Conservation (phyloP, 257 asterid species). For the Salvia splendens region DNA sequence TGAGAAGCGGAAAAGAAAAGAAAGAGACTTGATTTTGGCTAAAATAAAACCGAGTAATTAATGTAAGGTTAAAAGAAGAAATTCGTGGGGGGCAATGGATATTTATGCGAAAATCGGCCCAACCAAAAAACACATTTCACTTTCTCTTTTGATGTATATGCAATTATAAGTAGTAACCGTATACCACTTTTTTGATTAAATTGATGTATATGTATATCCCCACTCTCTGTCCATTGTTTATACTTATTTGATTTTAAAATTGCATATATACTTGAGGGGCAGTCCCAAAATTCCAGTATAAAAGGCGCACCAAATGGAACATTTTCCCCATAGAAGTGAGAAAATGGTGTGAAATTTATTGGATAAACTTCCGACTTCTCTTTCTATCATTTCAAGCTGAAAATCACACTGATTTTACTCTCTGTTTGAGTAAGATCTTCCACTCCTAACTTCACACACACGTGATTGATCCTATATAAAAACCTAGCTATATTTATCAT, state of each 20-base stretch:
- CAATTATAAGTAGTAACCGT: slow-evolving; percentile 6
- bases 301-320: slow-evolving; percentile 36
- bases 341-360: background rate
- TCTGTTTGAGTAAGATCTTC: slow-evolving; percentile 34
- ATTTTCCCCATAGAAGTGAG: slow-evolving; percentile 18
- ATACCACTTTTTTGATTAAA: background rate
- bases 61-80: slow-evolving; percentile 6
- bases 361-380: background rate
- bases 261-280: background rate
- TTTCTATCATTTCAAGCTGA: slow-evolving; percentile 18
- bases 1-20: slow-evolving; percentile 41
- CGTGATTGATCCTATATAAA: slow-evolving; percentile 37
- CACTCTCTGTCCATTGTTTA: background rate
- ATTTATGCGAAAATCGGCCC: background rate
- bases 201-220: background rate
- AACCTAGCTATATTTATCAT: background rate
- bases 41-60: slow-evolving; percentile 4
- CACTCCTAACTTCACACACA: slow-evolving; percentile 41
- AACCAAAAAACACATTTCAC: slow-evolving; percentile 8
- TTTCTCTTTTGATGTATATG: slow-evolving; percentile 9
- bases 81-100: background rate
- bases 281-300: slow-evolving; percentile 29
- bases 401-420: slow-evolving; percentile 22
- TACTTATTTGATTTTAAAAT: background rate
- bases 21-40: slow-evolving; percentile 28